These are phyloP conservation scores for Collybiopsis luxurians DNA, from an alignment of 768 basidiomycete genomes.

Conservation along the genomic window DNA sequence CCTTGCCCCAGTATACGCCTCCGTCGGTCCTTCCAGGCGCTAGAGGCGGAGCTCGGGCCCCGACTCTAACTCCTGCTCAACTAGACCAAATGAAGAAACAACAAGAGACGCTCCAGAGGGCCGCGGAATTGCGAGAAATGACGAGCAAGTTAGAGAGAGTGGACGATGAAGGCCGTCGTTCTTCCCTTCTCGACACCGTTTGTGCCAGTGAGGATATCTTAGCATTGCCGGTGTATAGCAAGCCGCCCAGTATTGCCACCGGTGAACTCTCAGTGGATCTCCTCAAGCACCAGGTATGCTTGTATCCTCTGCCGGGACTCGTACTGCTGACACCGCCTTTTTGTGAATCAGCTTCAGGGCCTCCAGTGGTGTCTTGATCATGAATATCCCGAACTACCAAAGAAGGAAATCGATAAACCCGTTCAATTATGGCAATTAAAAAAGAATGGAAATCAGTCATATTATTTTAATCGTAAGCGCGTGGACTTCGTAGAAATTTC, in stretches of 20 bases:
- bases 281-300: conserved; percentile 74
- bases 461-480: conserved; percentile 65
- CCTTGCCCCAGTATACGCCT: too few relatives aligned
- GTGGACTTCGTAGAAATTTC: background rate
- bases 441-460: conserved; percentile 52
- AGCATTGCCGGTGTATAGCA: conserved; percentile 64
- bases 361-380: conserved; percentile 81
- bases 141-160: conserved; percentile 70
- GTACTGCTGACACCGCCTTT: background rate
- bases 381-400: conserved; percentile 78
- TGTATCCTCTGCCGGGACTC: background rate
- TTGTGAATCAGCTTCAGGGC: conserved; percentile 61
- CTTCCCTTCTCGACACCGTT: conserved; percentile 66
- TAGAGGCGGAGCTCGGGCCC: background rate
- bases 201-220: conserved; percentile 70
- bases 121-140: conserved; percentile 65
- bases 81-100: conserved; percentile 41
- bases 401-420: conserved; percentile 60
- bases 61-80: conserved; percentile 29
- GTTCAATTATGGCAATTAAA: conserved; percentile 89
- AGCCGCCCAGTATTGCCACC: conserved; percentile 65
- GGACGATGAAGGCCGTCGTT: conserved; percentile 70
- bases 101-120: conserved; percentile 55
- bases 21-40: background rate
- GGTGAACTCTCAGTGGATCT: conserved; percentile 72